Evolutionary conservation across 164 flowering plant species (phyloP).

Genomic region (Nymphaea thermarum): DNA sequence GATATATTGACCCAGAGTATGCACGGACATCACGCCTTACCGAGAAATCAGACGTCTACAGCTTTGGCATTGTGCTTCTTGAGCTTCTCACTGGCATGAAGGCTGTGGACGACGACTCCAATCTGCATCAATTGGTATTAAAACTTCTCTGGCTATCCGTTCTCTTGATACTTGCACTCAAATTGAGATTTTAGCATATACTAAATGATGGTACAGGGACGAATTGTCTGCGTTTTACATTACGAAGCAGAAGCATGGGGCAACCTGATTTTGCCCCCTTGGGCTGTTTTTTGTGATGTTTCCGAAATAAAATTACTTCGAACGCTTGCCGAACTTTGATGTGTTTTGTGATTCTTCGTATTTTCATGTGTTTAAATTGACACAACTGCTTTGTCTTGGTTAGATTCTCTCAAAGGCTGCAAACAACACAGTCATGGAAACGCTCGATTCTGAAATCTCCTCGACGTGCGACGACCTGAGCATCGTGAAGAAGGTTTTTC

Average conservation of each 20-base stretch:
- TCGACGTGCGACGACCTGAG: conserved; percentile 80
- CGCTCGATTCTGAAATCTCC: conserved; percentile 69
- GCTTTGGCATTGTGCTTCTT: conserved; percentile 85
- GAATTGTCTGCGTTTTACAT: no score
- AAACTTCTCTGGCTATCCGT: neutral
- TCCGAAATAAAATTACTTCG: no score
- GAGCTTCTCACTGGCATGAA: conserved; percentile 90
- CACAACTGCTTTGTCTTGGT: neutral
- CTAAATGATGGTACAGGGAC: no score
- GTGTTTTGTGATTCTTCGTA: neutral
- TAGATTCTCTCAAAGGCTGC: conserved; percentile 86
- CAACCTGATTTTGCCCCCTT: no score
- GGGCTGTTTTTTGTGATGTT: no score
- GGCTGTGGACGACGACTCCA: conserved; percentile 89
- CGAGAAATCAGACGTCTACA: conserved; percentile 96
- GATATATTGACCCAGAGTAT: conserved; percentile 97
- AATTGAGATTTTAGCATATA: no score
- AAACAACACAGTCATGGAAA: conserved; percentile 85
- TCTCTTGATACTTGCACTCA: neutral
- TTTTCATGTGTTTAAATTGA: neutral
- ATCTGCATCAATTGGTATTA: conserved; percentile 81
- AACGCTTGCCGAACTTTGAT: neutral
- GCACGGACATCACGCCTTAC: conserved; percentile 94
- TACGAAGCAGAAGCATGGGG: no score
- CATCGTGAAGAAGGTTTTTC: conserved; percentile 77